Percentiles rank a stretch among this genome's conserved stretches.
phyloP scores from a whole-genome alignment of 805 yeast genomes.

The Priceomyces melissophilus region DNA sequence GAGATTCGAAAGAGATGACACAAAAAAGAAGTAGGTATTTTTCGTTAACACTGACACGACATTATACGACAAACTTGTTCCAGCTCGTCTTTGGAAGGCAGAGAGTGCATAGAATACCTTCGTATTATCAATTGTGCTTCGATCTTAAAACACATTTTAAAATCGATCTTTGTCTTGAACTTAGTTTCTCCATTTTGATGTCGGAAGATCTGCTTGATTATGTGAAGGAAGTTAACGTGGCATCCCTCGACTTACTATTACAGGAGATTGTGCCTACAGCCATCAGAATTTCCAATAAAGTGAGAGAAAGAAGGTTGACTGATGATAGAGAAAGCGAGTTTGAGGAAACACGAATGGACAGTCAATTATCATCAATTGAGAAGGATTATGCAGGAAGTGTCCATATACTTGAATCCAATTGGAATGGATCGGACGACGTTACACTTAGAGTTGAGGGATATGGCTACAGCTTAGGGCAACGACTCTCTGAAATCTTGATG shows the following conservation, averaged over 20 bases:
- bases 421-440: conserved; percentile 46
- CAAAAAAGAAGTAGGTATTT: no score
- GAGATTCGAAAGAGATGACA: no score
- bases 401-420: conserved; percentile 32
- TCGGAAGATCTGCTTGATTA: conserved; percentile 18
- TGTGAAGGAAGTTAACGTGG: conserved; percentile 46
- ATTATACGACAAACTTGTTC: no score
- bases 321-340: conserved; percentile 1
- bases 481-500: conserved; percentile 47
- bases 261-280: conserved; percentile 77
- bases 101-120: no score
- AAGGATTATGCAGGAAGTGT: conserved; percentile 43
- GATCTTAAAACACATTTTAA: no score
- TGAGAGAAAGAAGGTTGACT: conserved; percentile 23
- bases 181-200: conserved; percentile 3
- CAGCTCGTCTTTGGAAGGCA: no score
- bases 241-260: conserved; percentile 60
- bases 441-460: conserved; percentile 59
- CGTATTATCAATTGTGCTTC: no score
- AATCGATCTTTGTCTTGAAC: no score
- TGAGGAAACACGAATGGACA: conserved; percentile 8
- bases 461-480: conserved; percentile 69
- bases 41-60: no score
- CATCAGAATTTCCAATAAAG: conserved; percentile 54
- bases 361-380: conserved; percentile 25